A percentile compares a stretch with the other conserved stretches of the same genome.
Evolutionary conservation across 2,329 filamentous ascomycete genomes (phyloP).

Genomic region (Aspergillus felis): DNA sequence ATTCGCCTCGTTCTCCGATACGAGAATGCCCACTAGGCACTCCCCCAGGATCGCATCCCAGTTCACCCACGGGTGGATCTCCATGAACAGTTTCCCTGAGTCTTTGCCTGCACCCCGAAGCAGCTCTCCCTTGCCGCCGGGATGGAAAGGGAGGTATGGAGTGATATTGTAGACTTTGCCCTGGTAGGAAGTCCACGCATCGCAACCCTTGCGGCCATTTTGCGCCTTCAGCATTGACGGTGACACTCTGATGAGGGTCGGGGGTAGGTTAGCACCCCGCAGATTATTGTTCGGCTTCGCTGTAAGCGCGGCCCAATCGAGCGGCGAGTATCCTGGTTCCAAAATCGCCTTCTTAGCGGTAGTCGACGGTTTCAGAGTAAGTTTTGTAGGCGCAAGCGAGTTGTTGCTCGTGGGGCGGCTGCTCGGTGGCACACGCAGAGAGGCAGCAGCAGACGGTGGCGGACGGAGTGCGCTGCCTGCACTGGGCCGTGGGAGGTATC

Average conservation of each 20-base stretch:
- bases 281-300: slow-evolving; percentile 61
- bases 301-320: slow-evolving; percentile 88
- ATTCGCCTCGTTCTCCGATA: slow-evolving; percentile 49
- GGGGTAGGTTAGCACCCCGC: slow-evolving; percentile 52
- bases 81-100: slow-evolving; percentile 58
- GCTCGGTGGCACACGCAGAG: slow-evolving; percentile 39
- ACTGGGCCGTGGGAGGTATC: slow-evolving; percentile 28
- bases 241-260: slow-evolving; percentile 67
- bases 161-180: slow-evolving; percentile 93
- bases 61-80: slow-evolving; percentile 65
- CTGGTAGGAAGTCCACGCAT: slow-evolving; percentile 86
- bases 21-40: slow-evolving; percentile 59
- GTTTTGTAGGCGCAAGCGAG: slow-evolving; percentile 39
- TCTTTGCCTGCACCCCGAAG: slow-evolving; percentile 65
- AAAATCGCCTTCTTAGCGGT: slow-evolving; percentile 49
- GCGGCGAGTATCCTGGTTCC: slow-evolving; percentile 84
- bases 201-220: slow-evolving; percentile 77
- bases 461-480: slow-evolving; percentile 31
- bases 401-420: slow-evolving; percentile 40
- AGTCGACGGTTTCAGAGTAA: slow-evolving; percentile 47
- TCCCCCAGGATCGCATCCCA: slow-evolving; percentile 63
- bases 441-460: slow-evolving; percentile 43
- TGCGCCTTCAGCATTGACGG: slow-evolving; percentile 73
- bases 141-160: slow-evolving; percentile 86
- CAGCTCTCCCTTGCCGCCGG: slow-evolving; percentile 66